Evolutionary conservation across 2,329 filamentous ascomycete species (phyloP), one percentile per base, ranked within the genome.

Genomic region (Parascedosporium putredinis): DNA sequence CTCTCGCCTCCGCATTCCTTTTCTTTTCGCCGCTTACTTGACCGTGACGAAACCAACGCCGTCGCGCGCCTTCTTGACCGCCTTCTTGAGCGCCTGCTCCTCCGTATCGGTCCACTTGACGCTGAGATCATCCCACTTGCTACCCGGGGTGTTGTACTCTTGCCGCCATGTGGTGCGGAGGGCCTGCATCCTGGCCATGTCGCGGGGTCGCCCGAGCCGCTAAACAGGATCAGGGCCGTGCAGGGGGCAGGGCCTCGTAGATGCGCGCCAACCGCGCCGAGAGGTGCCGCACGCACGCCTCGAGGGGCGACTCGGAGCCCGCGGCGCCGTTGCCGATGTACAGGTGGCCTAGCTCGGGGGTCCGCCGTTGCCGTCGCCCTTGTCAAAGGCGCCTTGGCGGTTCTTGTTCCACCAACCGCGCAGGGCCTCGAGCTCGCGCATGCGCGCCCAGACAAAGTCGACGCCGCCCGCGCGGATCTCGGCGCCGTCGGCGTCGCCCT

Each of bases 321-420:
- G 10, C 12, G 34, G 57, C 52, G 49, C 57, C 50, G 10, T 31
- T 51, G 8, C 62, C 59, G n/a, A 62, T 50, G 29, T 61, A 58
- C 5, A 60, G 60, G 22, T 56, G 54, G 45, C 60, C 56, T 3
- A 57, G 54, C 14, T 56, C 49, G 14, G 67, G 67, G 14, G 64
- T 64, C 62, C 63, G 52, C 65, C 61, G 52, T 58, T 62, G 51
- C 55, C 58, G 53, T 63, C 55, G 44, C 57, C 60, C 4, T 54
- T n/a, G n/a, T n/a, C n/a, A n/a, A n/a, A 53, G 8, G 59, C 53
- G n/a, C 67, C 62, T 36, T 66, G 59, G 38, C 71, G 72, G 60
- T 78, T 79, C 51, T 71, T 71, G 57, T 82, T 83, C 80, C 81
- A 83, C 79, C 79, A 84, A 5, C 81, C 81, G 54, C 81, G 79